Evolutionary conservation across 1,284 basidiomycete genomes (phyloP).

Genomic region (Xerocomus nothofagi): DNA sequence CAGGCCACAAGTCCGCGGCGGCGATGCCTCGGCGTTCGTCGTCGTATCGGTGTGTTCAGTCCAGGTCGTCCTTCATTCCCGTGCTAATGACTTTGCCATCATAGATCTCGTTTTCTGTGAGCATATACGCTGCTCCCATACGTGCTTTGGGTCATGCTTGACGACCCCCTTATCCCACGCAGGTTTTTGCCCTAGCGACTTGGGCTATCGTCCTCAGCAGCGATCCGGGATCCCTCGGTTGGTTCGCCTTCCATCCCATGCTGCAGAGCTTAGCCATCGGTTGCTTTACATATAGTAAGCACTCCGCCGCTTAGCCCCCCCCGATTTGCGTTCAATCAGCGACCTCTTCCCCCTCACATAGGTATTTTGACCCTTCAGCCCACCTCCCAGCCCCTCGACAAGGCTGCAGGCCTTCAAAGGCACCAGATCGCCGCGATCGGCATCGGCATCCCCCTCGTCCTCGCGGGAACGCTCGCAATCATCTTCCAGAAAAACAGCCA

Average conservation of each 20-base stretch:
- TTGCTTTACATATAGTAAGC: conserved; percentile 59
- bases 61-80: background rate
- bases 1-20: conserved; percentile 25
- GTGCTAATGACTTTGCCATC: background rate
- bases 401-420: conserved; percentile 59
- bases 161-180: background rate
- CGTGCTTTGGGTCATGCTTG: conserved; percentile 7
- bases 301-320: background rate
- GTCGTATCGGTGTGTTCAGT: conserved; percentile 23
- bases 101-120: conserved; percentile 25
- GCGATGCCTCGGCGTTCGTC: conserved; percentile 22
- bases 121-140: background rate
- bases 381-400: conserved; percentile 63
- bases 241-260: conserved; percentile 67
- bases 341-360: conserved; percentile 26
- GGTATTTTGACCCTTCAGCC: conserved; percentile 77
- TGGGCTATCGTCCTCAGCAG: conserved; percentile 56
- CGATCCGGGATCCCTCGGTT: conserved; percentile 48
- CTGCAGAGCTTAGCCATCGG: conserved; percentile 57
- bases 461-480: conserved; percentile 55
- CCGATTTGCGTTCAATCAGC: background rate
- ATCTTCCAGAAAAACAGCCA: conserved; percentile 53
- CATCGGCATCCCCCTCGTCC: conserved; percentile 53
- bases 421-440: conserved; percentile 61
- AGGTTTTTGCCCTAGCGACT: conserved; percentile 51